These are phyloP conservation scores for Taphrina wiesneri DNA, from an alignment of 1,139 yeast species.

Conservation along the genomic window DNA sequence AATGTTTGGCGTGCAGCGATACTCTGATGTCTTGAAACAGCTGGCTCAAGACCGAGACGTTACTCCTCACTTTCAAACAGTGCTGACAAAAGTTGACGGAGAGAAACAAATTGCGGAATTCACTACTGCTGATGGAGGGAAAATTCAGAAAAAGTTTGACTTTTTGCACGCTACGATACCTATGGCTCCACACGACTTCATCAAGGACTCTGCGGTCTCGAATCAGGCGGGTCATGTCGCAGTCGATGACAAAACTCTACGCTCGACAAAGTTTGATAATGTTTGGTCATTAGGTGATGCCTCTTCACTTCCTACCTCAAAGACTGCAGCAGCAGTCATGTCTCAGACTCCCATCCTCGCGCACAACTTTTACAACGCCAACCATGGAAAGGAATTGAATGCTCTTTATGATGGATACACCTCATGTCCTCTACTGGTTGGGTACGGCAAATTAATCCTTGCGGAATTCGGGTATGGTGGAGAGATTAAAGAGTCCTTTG, in stretches of 20 bases:
- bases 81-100: slow-evolving; percentile 34
- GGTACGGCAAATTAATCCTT: slow-evolving; percentile 33
- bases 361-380: slow-evolving; percentile 33
- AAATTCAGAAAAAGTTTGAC: slow-evolving; percentile 26
- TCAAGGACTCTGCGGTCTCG: slow-evolving; percentile 29
- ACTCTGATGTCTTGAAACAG: slow-evolving; percentile 33
- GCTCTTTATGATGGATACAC: slow-evolving; percentile 36
- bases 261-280: slow-evolving; percentile 33
- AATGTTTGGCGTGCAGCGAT: slow-evolving; percentile 34
- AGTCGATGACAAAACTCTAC: slow-evolving; percentile 33
- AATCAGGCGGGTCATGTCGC: slow-evolving; percentile 33
- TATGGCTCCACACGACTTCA: slow-evolving; percentile 35
- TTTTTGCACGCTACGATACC: slow-evolving; percentile 35
- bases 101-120: slow-evolving; percentile 28
- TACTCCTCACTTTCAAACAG: slow-evolving; percentile 25
- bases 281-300: slow-evolving; percentile 36
- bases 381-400: slow-evolving; percentile 16
- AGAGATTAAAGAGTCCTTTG: slow-evolving; percentile 32
- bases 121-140: slow-evolving; percentile 21
- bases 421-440: slow-evolving; percentile 34
- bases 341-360: slow-evolving; percentile 36
- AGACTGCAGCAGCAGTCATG: slow-evolving; percentile 36
- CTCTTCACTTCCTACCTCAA: slow-evolving; percentile 35
- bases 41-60: slow-evolving; percentile 27
- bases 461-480: slow-evolving; percentile 36